Evolutionary conservation across 441 rosid species (phyloP).

Genomic region (Pelargonium citronellum): DNA sequence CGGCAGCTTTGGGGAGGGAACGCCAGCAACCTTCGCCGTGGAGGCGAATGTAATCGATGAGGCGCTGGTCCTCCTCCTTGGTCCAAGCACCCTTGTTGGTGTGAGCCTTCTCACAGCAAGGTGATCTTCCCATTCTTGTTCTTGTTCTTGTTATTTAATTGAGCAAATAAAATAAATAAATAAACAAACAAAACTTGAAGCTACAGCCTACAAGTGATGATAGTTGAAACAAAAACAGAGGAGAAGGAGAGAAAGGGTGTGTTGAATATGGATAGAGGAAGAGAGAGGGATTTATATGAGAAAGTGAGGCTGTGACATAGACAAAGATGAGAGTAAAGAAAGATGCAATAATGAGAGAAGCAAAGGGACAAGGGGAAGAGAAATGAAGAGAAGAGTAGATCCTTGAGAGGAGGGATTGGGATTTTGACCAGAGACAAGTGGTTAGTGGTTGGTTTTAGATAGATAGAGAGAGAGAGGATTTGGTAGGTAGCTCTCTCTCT

Average conservation of each 20-base stretch:
- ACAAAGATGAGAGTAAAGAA: neutral
- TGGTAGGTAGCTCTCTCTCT: too few species aligned
- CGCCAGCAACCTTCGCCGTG: slow-evolving; percentile 95
- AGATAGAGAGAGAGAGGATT: too few species aligned
- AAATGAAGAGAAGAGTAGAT: neutral
- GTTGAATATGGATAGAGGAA: too few species aligned
- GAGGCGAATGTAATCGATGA: slow-evolving; percentile 51
- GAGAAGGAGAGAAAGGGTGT: too few species aligned
- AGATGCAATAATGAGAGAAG: neutral
- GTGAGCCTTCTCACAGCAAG: slow-evolving; percentile 85
- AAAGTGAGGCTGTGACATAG: neutral
- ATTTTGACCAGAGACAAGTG: slow-evolving; percentile 5
- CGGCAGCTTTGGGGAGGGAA: slow-evolving; percentile 82
- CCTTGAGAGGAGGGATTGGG: slow-evolving; percentile 6
- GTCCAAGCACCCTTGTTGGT: slow-evolving; percentile 94
- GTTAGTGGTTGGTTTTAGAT: slow-evolving; percentile 4
- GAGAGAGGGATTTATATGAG: too few species aligned
- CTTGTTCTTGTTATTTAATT: neutral
- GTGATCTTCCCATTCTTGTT: slow-evolving; percentile 58
- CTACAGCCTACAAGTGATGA: too few species aligned
- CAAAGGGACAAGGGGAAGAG: too few species aligned
- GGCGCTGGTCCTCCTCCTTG: slow-evolving; percentile 81
- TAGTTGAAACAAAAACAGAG: too few species aligned
- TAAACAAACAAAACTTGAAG: neutral
- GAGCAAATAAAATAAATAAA: neutral